Conservation (phyloP, 2,329 filamentous ascomycete genomes). For the Fusarium sp. region DNA sequence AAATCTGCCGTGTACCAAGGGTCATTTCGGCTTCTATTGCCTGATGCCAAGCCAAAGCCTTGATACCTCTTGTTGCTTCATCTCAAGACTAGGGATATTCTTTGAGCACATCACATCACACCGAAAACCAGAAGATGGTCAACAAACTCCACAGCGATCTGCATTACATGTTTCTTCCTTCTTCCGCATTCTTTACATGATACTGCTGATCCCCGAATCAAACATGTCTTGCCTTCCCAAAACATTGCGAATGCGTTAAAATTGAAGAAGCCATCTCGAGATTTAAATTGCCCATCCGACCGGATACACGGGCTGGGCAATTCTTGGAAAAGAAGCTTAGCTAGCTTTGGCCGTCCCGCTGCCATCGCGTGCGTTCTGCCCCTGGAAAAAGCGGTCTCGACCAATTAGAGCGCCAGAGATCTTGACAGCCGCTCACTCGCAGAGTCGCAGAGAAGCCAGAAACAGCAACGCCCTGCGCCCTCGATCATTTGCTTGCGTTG, state of each 20-base stretch:
- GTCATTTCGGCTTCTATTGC: not conserved
- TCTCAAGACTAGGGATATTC: not conserved
- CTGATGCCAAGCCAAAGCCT: not conserved
- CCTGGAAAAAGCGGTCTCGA: slow-evolving; percentile 39
- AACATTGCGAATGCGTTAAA: not conserved
- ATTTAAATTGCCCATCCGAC: not conserved
- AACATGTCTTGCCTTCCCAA: slow-evolving; percentile 5
- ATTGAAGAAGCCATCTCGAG: not conserved
- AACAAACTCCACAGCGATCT: slow-evolving; percentile 30
- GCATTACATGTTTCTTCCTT: slow-evolving; percentile 20
- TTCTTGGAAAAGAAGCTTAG: slow-evolving; percentile 45
- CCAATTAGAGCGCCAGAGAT: slow-evolving; percentile 30
- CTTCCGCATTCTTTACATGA: slow-evolving; percentile 16
- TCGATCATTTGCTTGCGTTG: not conserved
- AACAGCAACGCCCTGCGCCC: not conserved
- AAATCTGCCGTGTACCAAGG: not conserved
- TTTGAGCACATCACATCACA: not conserved
- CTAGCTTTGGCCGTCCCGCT: slow-evolving; percentile 40
- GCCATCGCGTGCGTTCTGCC: slow-evolving; percentile 39
- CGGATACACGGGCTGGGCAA: slow-evolving; percentile 22
- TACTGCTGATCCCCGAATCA: slow-evolving; percentile 18
- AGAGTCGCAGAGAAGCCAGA: not conserved
- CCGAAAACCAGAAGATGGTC: slow-evolving; percentile 4
- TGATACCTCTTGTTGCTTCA: not conserved
- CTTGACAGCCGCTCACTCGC: slow-evolving; percentile 31